Evolutionary conservation across 345 rosid genomes (phyloP).

Genomic region (Eucalyptus curtisii): DNA sequence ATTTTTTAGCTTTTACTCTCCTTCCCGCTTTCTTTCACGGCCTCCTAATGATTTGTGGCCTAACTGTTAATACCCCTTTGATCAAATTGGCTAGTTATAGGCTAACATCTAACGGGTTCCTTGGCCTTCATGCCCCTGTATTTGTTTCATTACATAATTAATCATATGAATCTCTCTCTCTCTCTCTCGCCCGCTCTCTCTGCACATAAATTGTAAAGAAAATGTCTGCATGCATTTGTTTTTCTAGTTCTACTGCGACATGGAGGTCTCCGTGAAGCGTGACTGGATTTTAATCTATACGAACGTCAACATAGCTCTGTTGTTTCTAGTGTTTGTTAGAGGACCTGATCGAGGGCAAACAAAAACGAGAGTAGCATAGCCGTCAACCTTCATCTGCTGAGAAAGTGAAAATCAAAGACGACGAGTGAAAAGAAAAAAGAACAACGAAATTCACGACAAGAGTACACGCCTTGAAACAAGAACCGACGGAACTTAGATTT

Average conservation of each 20-base stretch:
- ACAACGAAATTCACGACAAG: neutral
- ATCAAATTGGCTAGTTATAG: slow-evolving; percentile 7
- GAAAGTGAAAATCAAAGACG: neutral
- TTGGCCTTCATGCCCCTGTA: neutral
- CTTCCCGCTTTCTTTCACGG: neutral
- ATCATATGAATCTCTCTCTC: neutral
- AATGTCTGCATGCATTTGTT: neutral
- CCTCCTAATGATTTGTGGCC: neutral
- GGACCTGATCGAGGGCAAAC: neutral
- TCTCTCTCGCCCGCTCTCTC: neutral
- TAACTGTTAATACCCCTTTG: slow-evolving; percentile 6
- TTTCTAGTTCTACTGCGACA: neutral
- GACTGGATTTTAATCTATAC: neutral
- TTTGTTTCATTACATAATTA: neutral
- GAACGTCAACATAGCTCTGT: neutral
- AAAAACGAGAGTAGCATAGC: neutral
- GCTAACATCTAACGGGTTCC: slow-evolving; percentile 7
- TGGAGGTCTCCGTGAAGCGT: neutral
- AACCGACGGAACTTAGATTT: neutral
- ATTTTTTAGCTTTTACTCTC: neutral
- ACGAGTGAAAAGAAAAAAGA: neutral
- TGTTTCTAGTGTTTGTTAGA: neutral
- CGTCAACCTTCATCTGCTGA: neutral
- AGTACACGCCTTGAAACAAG: neutral
- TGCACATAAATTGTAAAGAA: neutral